phyloP scores from a whole-genome alignment of 805 yeast genomes.

The Wickerhamiella azymoides region DNA sequence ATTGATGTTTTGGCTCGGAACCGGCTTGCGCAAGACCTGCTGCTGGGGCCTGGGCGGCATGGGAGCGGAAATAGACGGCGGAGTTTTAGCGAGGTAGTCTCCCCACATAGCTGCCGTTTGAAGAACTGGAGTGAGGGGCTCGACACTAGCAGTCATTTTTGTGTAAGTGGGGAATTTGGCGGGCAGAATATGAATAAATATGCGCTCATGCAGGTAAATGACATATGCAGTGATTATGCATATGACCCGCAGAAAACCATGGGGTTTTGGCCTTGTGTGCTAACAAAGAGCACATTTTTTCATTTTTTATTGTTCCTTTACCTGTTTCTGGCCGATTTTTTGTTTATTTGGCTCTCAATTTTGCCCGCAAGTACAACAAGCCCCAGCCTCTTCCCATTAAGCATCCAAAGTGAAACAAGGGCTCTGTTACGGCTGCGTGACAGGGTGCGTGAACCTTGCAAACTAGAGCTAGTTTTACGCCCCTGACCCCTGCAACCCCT shows the following conservation, averaged over 20 bases:
- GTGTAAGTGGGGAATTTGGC: background rate
- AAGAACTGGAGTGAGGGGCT: slow-evolving; percentile 1
- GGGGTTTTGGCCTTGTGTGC: background rate
- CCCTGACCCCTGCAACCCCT: too few species aligned
- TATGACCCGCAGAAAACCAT: background rate
- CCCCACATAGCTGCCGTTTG: slow-evolving; percentile 3
- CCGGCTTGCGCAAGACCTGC: slow-evolving; percentile 2
- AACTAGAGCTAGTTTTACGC: too few species aligned
- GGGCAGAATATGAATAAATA: background rate
- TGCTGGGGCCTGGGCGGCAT: background rate
- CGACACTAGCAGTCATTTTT: background rate
- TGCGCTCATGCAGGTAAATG: background rate
- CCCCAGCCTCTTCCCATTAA: too few species aligned
- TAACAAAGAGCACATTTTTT: background rate
- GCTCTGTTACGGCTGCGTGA: too few species aligned
- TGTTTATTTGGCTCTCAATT: too few species aligned
- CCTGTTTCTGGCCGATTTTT: too few species aligned
- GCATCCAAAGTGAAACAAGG: too few species aligned
- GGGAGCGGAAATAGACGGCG: background rate
- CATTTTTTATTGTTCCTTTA: too few species aligned
- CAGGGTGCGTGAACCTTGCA: too few species aligned
- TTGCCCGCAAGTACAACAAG: too few species aligned
- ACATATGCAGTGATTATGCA: background rate
- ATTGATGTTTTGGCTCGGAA: background rate
- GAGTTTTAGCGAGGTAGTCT: background rate